Percentiles rank a stretch among this genome's conserved stretches.
Evolutionary conservation across 176 grass and related monocot species (phyloP).

Genomic region (Triticum turgidum): DNA sequence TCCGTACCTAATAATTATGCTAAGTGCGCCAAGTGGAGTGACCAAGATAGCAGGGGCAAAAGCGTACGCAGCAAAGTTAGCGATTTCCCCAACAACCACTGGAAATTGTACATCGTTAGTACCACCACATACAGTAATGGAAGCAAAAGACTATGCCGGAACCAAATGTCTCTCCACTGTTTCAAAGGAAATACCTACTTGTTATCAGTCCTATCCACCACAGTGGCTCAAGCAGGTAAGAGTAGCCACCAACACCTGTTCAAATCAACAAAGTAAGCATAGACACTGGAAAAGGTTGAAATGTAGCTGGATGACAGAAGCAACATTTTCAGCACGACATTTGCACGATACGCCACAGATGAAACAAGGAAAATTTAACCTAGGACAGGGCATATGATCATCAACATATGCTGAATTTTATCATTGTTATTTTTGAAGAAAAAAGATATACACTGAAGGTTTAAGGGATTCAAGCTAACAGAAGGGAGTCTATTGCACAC

Average conservation of each 20-base stretch:
- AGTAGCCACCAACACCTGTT: conserved; percentile 94
- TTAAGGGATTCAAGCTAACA: neutral
- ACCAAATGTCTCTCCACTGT: neutral
- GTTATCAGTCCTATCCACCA: conserved; percentile 97
- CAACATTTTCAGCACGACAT: neutral
- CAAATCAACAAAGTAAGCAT: conserved; percentile 17
- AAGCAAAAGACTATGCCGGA: conserved; percentile 9
- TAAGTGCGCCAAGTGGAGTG: conserved; percentile 95
- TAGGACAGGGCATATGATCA: neutral
- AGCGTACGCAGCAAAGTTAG: conserved; percentile 94
- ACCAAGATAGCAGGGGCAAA: conserved; percentile 99
- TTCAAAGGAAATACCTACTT: conserved; percentile 55
- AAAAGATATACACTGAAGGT: neutral
- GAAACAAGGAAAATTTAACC: neutral
- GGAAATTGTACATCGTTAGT: conserved; percentile 27
- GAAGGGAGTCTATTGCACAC: neutral
- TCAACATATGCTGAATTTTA: neutral
- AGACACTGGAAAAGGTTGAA: neutral
- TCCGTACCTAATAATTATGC: conserved; percentile 86
- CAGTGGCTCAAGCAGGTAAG: conserved; percentile 88
- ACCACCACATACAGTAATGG: neutral
- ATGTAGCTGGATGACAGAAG: neutral
- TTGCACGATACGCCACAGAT: neutral
- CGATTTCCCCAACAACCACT: conserved; percentile 98
- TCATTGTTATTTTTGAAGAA: neutral